Evolutionary conservation across 2,329 filamentous ascomycete genomes (phyloP).

Genomic region (Epichloe gansuensis): DNA sequence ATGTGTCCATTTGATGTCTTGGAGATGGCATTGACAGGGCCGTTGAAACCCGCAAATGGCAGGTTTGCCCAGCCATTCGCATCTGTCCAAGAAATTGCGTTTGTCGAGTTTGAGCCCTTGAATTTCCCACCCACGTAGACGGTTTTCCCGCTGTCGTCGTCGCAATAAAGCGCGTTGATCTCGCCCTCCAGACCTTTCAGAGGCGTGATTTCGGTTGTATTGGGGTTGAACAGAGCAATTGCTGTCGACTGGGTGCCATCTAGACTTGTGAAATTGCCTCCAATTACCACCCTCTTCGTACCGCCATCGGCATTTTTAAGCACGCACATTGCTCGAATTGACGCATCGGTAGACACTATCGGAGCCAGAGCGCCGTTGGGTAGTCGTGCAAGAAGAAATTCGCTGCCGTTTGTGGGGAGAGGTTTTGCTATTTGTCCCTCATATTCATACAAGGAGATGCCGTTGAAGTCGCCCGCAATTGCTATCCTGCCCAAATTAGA

Average conservation of each 20-base stretch:
- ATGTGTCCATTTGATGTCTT: constrained; percentile 73
- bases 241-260: constrained; percentile 63
- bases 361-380: constrained; percentile 75
- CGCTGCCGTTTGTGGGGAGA: constrained; percentile 61
- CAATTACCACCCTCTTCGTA: constrained; percentile 65
- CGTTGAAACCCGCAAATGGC: constrained; percentile 90
- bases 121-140: constrained; percentile 90
- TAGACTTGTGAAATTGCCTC: constrained; percentile 90
- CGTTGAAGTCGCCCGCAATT: constrained; percentile 78
- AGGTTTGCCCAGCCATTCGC: constrained; percentile 62
- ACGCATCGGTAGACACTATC: constrained; percentile 65
- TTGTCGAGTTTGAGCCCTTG: constrained; percentile 65
- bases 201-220: constrained; percentile 55
- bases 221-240: constrained; percentile 69
- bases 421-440: constrained; percentile 61
- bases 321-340: constrained; percentile 79
- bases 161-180: constrained; percentile 73
- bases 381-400: constrained; percentile 66
- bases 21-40: constrained; percentile 73
- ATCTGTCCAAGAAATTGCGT: constrained; percentile 72
- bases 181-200: constrained; percentile 70
- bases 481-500: constrained; percentile 68
- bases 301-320: constrained; percentile 55
- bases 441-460: constrained; percentile 81
- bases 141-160: constrained; percentile 55